Evolutionary conservation across 1,284 basidiomycete genomes (phyloP).

Genomic region (Cystobasidium sp.): DNA sequence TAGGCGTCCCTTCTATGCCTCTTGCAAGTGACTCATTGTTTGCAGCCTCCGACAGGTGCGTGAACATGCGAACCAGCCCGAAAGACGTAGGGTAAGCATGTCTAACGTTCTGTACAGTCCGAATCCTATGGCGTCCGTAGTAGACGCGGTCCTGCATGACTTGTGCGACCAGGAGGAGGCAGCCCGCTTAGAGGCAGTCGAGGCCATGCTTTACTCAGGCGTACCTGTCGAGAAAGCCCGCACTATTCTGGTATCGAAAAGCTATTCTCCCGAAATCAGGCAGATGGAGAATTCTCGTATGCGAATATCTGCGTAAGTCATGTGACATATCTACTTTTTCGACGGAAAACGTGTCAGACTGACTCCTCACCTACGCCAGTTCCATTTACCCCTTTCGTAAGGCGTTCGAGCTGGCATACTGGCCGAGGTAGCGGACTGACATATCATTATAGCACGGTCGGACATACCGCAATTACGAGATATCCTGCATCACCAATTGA

Average conservation of each 20-base stretch:
- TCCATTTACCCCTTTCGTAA: slow-evolving; percentile 38
- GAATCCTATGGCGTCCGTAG: background rate
- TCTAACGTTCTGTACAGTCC: slow-evolving; percentile 1
- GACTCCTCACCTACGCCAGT: background rate
- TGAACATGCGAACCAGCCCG: no score
- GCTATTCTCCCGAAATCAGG: slow-evolving; percentile 12
- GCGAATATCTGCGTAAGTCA: slow-evolving; percentile 17
- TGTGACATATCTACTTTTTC: background rate
- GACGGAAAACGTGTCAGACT: background rate
- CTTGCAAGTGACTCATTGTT: no score
- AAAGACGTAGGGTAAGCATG: no score
- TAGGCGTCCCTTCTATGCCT: no score
- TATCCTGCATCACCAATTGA: slow-evolving; percentile 26
- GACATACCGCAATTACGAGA: slow-evolving; percentile 11
- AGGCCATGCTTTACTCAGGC: slow-evolving; percentile 10
- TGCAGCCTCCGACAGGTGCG: no score
- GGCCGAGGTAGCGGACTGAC: background rate
- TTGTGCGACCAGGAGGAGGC: slow-evolving; percentile 20
- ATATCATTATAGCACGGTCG: slow-evolving; percentile 6
- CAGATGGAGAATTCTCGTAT: slow-evolving; percentile 23
- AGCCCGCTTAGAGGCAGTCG: background rate
- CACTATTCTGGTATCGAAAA: slow-evolving; percentile 13
- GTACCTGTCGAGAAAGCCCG: slow-evolving; percentile 1
- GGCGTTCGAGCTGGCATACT: background rate
- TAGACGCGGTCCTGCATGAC: slow-evolving; percentile 5